Evolutionary conservation across 208 protist species (phyloP), one percentile per base, ranked within the genome.

Genomic region (Trypanosoma melophagium): DNA sequence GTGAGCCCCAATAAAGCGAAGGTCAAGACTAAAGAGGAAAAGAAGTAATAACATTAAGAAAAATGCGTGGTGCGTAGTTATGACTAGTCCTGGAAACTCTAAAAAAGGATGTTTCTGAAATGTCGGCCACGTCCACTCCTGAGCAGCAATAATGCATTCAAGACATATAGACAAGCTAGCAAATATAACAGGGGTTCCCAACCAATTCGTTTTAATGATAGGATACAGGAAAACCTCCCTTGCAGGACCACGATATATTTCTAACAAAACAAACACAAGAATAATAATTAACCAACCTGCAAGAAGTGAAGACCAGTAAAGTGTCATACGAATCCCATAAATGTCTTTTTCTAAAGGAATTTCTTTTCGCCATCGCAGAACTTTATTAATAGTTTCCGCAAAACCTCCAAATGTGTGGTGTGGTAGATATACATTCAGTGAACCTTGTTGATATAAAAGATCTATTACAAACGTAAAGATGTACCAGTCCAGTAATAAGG

Each of bases 41-140:
- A 58, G 56, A 24, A 83, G 35, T n/a, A 78, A n/a, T 21, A 78
- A 56, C 64, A 86, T 42, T 3, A 79, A 65, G 52, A 76, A 66
- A 63, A 57, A 81, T 2, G 54, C 63, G 31, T 76, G 63, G 40
- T 85, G 75, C 28, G 74, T 59, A 19, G 56, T 5, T 50, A 74
- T 42, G 51, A 47, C 41, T n/a, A 68, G 28, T 9, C 79, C 75
- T 21, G 79, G 79, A 25, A 85, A 69, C 8, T 68, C 25, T 53
- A 85, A 61, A 41, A 66, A 66, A 42, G 52, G 66, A 47, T 80
- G 74, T 51, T 44, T 45, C 16, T 78, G 68, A 64, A 85, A 69
- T 44, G 76, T 70, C 7, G 75, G 79, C 76, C 79, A 85, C 0
- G 71, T 74, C 76, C 75, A 85, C 60, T 85, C 79, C 59, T 85